A percentile compares a stretch with the other conserved stretches of the same genome.
These are phyloP conservation scores for Trichoderma sp. DNA, from an alignment of 2,329 filamentous ascomycete genomes.

Conservation along the genomic window DNA sequence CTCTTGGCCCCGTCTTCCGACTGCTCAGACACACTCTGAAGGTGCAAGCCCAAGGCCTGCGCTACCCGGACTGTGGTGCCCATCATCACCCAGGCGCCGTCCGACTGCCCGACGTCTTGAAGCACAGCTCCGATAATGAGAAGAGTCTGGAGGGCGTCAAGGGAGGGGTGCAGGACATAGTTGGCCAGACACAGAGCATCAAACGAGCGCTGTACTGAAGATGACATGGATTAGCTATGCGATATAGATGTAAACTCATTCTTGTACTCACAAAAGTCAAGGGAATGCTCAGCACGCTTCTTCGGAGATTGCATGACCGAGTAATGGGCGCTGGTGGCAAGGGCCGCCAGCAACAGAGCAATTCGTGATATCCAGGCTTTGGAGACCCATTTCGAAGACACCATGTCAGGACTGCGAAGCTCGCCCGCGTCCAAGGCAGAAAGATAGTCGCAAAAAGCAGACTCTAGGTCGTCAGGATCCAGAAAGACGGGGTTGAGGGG, in stretches of 20 bases:
- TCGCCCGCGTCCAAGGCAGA: slow-evolving; percentile 18
- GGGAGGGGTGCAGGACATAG: slow-evolving; percentile 17
- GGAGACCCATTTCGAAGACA: slow-evolving; percentile 20
- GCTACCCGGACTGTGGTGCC: slow-evolving; percentile 21
- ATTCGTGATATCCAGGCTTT: slow-evolving; percentile 18
- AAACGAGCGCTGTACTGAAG: slow-evolving; percentile 20
- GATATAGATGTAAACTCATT: neutral
- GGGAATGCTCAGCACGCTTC: slow-evolving; percentile 21
- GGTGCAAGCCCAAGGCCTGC: slow-evolving; percentile 24
- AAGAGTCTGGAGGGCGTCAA: slow-evolving; percentile 10
- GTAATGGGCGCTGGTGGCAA: slow-evolving; percentile 22
- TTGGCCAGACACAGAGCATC: slow-evolving; percentile 24
- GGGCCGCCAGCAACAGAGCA: slow-evolving; percentile 14
- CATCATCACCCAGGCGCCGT: slow-evolving; percentile 23
- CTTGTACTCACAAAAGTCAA: slow-evolving; percentile 9
- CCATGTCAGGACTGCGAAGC: neutral
- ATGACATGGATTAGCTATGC: neutral
- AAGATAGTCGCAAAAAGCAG: slow-evolving; percentile 13
- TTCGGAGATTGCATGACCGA: slow-evolving; percentile 18
- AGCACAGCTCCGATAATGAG: slow-evolving; percentile 24
- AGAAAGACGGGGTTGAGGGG: slow-evolving; percentile 8
- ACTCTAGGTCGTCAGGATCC: slow-evolving; percentile 18
- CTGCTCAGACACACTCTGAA: neutral
- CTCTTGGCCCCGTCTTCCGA: slow-evolving; percentile 1
- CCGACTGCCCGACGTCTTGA: slow-evolving; percentile 25